Evolutionary conservation across 2,329 filamentous ascomycete genomes (phyloP).

Genomic region (Paecilomyces variotii): DNA sequence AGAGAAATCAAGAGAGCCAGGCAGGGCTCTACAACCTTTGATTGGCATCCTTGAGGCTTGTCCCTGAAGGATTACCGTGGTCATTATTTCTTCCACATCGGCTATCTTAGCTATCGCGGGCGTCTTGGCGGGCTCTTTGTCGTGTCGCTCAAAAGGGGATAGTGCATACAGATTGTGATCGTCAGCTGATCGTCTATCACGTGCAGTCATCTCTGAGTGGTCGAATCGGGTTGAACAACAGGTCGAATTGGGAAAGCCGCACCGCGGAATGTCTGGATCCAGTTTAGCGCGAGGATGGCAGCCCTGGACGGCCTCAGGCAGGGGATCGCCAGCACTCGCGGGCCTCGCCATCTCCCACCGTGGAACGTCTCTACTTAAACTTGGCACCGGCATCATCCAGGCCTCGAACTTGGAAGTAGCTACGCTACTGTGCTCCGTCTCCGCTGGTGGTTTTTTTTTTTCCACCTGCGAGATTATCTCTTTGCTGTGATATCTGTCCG

Average conservation of each 20-base stretch:
- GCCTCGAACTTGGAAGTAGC: neutral
- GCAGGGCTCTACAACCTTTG: neutral
- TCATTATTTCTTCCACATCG: neutral
- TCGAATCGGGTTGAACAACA: neutral
- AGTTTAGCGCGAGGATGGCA: neutral
- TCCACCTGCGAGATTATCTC: neutral
- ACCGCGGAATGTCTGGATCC: neutral
- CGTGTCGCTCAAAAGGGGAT: neutral
- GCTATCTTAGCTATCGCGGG: neutral
- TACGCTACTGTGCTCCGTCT: neutral
- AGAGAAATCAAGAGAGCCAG: neutral
- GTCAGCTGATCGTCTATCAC: neutral
- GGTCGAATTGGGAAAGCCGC: neutral
- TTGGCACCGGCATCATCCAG: neutral
- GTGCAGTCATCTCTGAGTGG: neutral
- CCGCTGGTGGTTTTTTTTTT: neutral
- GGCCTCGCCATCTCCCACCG: neutral
- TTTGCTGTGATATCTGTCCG: neutral
- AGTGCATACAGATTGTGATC: neutral
- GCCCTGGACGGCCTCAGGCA: conserved; percentile 14
- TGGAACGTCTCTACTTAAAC: neutral
- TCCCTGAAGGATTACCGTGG: neutral
- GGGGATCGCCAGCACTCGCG: conserved; percentile 9
- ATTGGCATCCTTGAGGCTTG: neutral
- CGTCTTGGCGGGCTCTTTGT: neutral